Base-by-base conservation (phyloP, 2,329 filamentous ascomycete genomes). In the Fusarium pseudocircinatum region DNA sequence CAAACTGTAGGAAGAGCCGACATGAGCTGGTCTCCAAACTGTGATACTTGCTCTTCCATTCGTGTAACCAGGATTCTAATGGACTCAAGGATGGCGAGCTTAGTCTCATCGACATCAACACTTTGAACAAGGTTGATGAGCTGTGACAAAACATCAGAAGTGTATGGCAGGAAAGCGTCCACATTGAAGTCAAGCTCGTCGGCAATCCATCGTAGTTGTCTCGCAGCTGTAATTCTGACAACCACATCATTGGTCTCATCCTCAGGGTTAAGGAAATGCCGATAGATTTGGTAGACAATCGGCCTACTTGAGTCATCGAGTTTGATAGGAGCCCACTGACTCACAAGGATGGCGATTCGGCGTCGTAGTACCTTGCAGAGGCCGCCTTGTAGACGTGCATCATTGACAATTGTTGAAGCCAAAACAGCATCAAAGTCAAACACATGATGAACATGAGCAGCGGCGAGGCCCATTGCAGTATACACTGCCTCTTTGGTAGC, bases 401-500 rank as follows among this genome's bases (percentile, higher is more conserved):
- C 96, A 8, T 88, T 86, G 9, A 94, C 90, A 37, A 99, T 85
- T 0, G 93, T 95, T 10, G 91, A 90, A 22, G 89, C 86, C 44
- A 99, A 83, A 78, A 98, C 93, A 4, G 87, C 81, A 78, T 97
- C 93, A 82, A 98, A 98, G 81, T 98, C 93, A 72, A 98, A 90
- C 16, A 90, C 86, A 52, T 91, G 75, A 67, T 92, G 87, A 22
- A 98, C 85, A 43, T 95, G 91, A 4, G 94, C 88, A 3, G 95
- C 94, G 1, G 96, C 91, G 57, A 98, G 87, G 6, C 96, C 95
- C 84, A 99, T 92, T 16, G 96, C 95, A 10, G 94, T 97, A 79
- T 99, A 99, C 2, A 98, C 91, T 0, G 96, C 96, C 80, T 99
- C 96, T 80, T 98, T 98, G 67, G 93, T 90, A 22, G 96, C 87